Base-by-base conservation (phyloP, 2,329 filamentous ascomycete species). In the Salinomyces thailandicus region DNA sequence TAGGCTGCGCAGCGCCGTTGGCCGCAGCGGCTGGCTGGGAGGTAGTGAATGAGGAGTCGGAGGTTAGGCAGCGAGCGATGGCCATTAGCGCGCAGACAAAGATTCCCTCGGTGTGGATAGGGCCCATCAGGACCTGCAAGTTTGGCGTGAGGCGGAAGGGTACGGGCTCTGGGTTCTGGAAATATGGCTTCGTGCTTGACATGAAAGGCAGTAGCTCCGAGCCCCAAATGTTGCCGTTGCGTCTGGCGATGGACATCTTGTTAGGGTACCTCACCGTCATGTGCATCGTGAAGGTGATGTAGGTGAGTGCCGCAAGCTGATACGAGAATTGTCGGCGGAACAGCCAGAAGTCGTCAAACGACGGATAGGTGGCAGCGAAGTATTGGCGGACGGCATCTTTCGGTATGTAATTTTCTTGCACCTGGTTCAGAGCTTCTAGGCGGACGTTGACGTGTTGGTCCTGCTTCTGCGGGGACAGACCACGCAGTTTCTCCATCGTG, bases 251-350 rank as follows among this genome's bases (percentile, higher is more conserved):
- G 62, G 83, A 81, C 60, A 96, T 81, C 71, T 98, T 98, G 62
- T 87, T 85, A 5, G 91, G 93, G 61, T 91, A 94, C 18, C 91
- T 83, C 59, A 85, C 85, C 58, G 89, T 85, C 78, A 98, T 96
- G 65, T 89, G 89, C 67, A 99, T 81, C 41, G 95, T 81, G 58
- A 96, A 98, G 3, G 91, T 96, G 82, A 98, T 94, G 66, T 98
- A 98, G 1, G 91, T 94, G 46, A 96, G 73, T 2, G 87, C 78
- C 14, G 91, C 89, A 43, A 94, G 79, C 63, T 98, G 91, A 67
- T 96, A 95, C 15, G 85, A 83, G 64, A 98, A 94, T 48, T 94
- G 87, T 41, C 87, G 80, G 41, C 91, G 83, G 84, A 99, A 99
- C 39, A 98, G 75, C 86, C 89, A 98, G 69, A 96, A 95, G 53